Base-by-base conservation (phyloP, 768 basidiomycete genomes). In the Trametes cubensis region DNA sequence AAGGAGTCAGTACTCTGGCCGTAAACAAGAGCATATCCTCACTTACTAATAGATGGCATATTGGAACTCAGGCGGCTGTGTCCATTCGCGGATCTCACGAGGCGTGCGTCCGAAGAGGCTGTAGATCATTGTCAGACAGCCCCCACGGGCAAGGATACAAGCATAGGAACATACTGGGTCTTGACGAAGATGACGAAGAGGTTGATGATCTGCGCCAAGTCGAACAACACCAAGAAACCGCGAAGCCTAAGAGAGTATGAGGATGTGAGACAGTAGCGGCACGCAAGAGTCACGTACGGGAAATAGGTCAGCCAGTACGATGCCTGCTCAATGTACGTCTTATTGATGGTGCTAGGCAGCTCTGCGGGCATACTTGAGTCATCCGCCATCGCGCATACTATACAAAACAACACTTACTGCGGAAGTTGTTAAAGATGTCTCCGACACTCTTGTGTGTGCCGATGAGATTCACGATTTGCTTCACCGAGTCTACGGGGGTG, bases 221-320 rank as follows among this genome's bases (percentile, higher is more conserved):
- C 97, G 71, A 98, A 98, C 58, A 98, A 80, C 11, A 86, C 90
- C 44, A 98, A 83, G 83, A 98, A 97, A 25, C 95, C 97, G 72
- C 96, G 92, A 40, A 98, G 80, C 7, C 92, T 93, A 66, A 21
- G 58, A 51, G 67, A 30, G 26, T 40, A 10, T 15, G 38, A 63
- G 30, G 50, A 49, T 21, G 42, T 46, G 53, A n/a, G n/a, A n/a
- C n/a, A n/a, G n/a, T n/a, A n/a, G n/a, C n/a, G n/a, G n/a, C n/a
- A n/a, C n/a, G n/a, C n/a, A n/a, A n/a, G n/a, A n/a, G n/a, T n/a
- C n/a, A 63, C 49, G n/a, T 73, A 94, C 88, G 95, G 94, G 80
- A 95, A 93, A 79, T 87, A 95, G 4, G 93, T 96, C 53, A 96
- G 77, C 93, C 94, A 96, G 75, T 90, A 97, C 21, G 90, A 92